These are phyloP conservation scores for Xylariales sp. DNA, from an alignment of 2,329 filamentous ascomycete species.

Conservation along the genomic window DNA sequence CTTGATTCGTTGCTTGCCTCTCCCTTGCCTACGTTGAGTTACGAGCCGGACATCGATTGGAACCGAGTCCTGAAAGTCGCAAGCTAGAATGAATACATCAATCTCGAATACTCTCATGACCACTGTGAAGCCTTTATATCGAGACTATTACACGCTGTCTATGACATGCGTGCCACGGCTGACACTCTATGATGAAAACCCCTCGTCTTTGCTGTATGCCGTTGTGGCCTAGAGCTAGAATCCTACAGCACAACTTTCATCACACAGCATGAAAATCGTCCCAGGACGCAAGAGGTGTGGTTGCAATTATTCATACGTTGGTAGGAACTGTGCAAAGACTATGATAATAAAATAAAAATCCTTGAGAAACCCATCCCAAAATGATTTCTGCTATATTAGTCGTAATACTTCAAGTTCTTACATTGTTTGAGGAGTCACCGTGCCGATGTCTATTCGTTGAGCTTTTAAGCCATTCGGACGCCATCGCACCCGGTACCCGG, in stretches of 20 bases:
- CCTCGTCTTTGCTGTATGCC: too few species aligned
- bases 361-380: too few species aligned
- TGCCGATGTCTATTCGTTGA: too few species aligned
- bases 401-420: not conserved
- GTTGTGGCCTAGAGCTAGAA: not conserved
- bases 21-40: not conserved
- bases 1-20: not conserved
- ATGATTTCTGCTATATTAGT: too few species aligned
- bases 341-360: too few species aligned
- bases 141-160: not conserved
- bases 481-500: too few species aligned
- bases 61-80: not conserved
- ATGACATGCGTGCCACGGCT: not conserved
- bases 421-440: too few species aligned
- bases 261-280: too few species aligned
- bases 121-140: not conserved
- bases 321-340: too few species aligned
- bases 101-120: not conserved
- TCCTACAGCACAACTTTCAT: not conserved
- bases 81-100: not conserved
- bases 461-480: too few species aligned
- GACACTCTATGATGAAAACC: not conserved
- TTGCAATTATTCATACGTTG: too few species aligned
- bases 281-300: too few species aligned
- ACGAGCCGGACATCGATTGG: not conserved